phyloP scores from a whole-genome alignment of 2,329 filamentous ascomycete genomes.

The Emergomyces orientalis region DNA sequence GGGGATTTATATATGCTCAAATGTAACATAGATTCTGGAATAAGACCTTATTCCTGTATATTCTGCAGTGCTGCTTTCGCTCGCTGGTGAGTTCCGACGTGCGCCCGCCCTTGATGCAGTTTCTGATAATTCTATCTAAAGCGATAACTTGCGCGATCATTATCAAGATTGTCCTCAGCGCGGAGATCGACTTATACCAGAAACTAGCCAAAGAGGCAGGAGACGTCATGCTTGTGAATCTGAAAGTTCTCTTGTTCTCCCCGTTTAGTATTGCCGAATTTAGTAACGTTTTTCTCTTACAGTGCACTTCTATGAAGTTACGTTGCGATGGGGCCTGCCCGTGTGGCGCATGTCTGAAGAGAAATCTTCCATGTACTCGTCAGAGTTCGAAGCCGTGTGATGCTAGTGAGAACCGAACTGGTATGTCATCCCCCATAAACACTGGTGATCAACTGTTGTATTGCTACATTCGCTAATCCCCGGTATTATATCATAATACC shows the following conservation, averaged over 20 bases:
- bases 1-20: neutral
- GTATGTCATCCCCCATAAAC: conserved; percentile 11
- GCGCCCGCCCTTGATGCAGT: neutral
- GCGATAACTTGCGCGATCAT: conserved; percentile 40
- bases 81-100: conserved; percentile 30
- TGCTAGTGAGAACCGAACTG: conserved; percentile 16
- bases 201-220: conserved; percentile 38
- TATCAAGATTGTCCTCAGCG: conserved; percentile 36
- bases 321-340: conserved; percentile 39
- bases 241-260: conserved; percentile 21
- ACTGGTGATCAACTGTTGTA: neutral
- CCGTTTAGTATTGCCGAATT: neutral
- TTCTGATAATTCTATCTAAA: conserved; percentile 16
- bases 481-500: neutral
- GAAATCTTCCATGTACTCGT: conserved; percentile 34
- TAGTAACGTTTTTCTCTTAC: conserved; percentile 6
- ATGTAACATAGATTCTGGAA: conserved; percentile 33
- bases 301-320: conserved; percentile 42
- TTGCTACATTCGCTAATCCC: neutral
- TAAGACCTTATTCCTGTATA: conserved; percentile 40
- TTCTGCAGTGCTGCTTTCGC: conserved; percentile 40
- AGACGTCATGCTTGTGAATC: conserved; percentile 41
- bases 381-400: conserved; percentile 19
- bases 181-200: conserved; percentile 36
- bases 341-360: conserved; percentile 37